These are phyloP conservation scores for Hansenula sp. DNA, from an alignment of 1,139 yeast genomes.

Conservation along the genomic window DNA sequence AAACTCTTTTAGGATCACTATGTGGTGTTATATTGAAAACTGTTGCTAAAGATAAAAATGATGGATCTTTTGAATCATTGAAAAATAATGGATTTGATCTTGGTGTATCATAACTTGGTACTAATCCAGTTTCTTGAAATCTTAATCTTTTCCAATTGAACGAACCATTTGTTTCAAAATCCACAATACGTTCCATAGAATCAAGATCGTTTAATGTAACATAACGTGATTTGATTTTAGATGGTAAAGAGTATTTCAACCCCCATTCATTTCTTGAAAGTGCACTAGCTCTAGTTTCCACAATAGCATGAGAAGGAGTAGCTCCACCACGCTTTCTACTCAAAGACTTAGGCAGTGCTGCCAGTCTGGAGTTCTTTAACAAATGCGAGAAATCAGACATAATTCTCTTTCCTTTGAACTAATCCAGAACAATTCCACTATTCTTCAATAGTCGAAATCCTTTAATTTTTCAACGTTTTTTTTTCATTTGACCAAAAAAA, in stretches of 20 bases:
- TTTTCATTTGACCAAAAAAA: neutral
- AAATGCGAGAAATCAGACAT: conserved; percentile 22
- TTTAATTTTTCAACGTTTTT: neutral
- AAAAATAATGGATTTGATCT: conserved; percentile 29
- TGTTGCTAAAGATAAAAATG: neutral
- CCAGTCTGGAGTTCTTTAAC: conserved; percentile 27
- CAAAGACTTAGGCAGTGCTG: conserved; percentile 23
- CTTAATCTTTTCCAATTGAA: conserved; percentile 43
- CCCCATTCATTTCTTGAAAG: conserved; percentile 61
- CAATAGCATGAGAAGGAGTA: conserved; percentile 51
- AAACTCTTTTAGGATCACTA: conserved; percentile 8
- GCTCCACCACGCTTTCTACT: conserved; percentile 13
- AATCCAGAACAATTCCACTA: too few relatives aligned
- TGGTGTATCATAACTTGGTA: conserved; percentile 25
- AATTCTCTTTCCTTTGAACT: too few relatives aligned
- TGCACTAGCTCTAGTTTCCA: conserved; percentile 53
- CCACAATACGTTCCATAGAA: conserved; percentile 46
- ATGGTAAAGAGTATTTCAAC: conserved; percentile 53
- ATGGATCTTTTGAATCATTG: conserved; percentile 6
- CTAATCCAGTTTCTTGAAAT: conserved; percentile 48
- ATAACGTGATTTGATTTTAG: conserved; percentile 40
- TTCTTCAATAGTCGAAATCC: too few relatives aligned
- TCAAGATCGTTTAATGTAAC: conserved; percentile 49
- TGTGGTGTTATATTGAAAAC: neutral
- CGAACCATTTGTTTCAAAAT: conserved; percentile 43